Evolutionary conservation across 768 basidiomycete species (phyloP).

Genomic region (Tulasnella sp.): DNA sequence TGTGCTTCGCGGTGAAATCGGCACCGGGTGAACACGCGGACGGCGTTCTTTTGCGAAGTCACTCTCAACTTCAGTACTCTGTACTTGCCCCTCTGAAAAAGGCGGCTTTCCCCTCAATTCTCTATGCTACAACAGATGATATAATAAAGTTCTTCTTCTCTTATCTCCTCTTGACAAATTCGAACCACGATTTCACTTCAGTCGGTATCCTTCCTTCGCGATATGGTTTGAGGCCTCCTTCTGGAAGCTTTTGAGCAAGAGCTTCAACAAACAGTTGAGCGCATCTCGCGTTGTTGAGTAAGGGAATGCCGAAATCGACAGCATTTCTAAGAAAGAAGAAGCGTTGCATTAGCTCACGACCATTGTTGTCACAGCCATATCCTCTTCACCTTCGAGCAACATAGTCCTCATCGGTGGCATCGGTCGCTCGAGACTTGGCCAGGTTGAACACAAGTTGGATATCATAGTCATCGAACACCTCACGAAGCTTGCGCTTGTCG

Average conservation of each 20-base stretch:
- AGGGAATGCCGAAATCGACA: constrained; percentile 89
- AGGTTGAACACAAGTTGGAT: constrained; percentile 95
- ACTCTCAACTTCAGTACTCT: not conserved
- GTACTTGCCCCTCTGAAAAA: not conserved
- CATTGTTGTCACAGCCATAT: constrained; percentile 34
- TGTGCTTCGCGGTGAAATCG: not conserved
- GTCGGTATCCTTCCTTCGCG: constrained; percentile 82
- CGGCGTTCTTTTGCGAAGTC: not conserved
- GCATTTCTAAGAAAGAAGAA: constrained; percentile 62
- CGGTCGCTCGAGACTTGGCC: constrained; percentile 68
- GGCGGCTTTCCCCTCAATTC: not conserved
- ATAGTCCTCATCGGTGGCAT: constrained; percentile 88
- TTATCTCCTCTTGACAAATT: constrained; percentile 43
- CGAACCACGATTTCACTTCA: constrained; percentile 88
- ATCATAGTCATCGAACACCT: constrained; percentile 91
- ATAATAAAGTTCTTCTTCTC: constrained; percentile 3
- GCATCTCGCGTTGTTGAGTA: constrained; percentile 85
- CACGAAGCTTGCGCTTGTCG: constrained; percentile 91
- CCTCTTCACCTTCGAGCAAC: constrained; percentile 75
- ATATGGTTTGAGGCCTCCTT: constrained; percentile 74
- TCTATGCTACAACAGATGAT: constrained; percentile 12
- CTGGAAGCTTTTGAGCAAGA: constrained; percentile 75
- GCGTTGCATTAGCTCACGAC: not conserved
- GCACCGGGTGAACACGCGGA: not conserved
- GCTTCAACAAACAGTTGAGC: constrained; percentile 90